phyloP scores from a whole-genome alignment of 2,329 filamentous ascomycete species.

The Ilyonectria destructans region DNA sequence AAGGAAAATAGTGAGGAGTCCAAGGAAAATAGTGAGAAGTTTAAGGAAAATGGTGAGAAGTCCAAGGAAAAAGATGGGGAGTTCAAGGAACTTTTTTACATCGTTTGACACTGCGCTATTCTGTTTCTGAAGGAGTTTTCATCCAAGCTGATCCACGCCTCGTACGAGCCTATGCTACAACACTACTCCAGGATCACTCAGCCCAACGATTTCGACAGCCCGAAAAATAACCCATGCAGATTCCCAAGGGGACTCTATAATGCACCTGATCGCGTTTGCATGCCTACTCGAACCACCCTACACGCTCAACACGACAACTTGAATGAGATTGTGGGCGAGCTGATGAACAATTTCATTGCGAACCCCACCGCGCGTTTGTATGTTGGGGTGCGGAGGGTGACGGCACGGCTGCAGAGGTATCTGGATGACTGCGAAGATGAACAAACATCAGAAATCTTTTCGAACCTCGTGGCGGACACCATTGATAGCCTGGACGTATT shows the following conservation, averaged over 20 bases:
- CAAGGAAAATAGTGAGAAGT: too few species aligned
- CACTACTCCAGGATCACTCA: conserved; percentile 25
- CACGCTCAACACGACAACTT: conserved; percentile 23
- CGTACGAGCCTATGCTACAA: conserved; percentile 37
- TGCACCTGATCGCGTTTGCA: not conserved
- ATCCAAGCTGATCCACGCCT: conserved; percentile 43
- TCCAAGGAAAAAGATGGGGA: too few species aligned
- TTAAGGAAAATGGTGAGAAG: too few species aligned
- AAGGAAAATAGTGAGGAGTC: too few species aligned
- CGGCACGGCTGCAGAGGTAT: conserved; percentile 36
- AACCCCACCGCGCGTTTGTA: conserved; percentile 23
- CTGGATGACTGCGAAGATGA: conserved; percentile 38
- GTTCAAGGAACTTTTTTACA: not conserved
- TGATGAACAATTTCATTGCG: conserved; percentile 46
- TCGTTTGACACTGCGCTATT: conserved; percentile 37
- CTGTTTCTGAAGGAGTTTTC: conserved; percentile 45
- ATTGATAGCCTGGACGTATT: conserved; percentile 43
- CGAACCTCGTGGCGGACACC: conserved; percentile 42
- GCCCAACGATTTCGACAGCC: not conserved
- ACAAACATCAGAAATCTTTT: conserved; percentile 28
- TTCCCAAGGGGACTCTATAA: conserved; percentile 27
- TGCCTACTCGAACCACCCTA: conserved; percentile 10
- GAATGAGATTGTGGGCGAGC: conserved; percentile 34
- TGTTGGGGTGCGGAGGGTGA: conserved; percentile 40
- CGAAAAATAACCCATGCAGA: not conserved